Conservation (phyloP, 1,284 basidiomycete species). For the Trichosporon inkin region DNA sequence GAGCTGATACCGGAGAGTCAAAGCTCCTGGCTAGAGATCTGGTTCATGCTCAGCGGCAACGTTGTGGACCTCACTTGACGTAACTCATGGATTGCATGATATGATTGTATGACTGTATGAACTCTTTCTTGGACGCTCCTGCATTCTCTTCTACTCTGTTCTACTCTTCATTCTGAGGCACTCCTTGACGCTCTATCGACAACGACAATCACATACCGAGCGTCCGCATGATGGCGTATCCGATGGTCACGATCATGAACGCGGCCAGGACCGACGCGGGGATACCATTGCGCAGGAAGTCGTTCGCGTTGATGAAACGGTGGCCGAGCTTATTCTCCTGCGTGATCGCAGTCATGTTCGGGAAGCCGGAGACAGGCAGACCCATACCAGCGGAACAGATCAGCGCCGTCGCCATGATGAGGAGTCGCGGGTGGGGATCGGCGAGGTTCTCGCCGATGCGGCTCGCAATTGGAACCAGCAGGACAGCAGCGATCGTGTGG, state of each 20-base stretch:
- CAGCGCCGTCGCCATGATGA: conserved; percentile 84
- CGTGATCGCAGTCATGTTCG: conserved; percentile 92
- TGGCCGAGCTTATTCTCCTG: conserved; percentile 95
- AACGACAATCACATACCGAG: conserved; percentile 14
- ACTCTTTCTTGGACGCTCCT: background rate
- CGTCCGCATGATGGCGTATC: conserved; percentile 60
- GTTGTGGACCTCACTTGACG: conserved; percentile 27
- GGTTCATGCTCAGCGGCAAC: conserved; percentile 36
- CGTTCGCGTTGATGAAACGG: conserved; percentile 73
- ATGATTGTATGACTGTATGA: background rate
- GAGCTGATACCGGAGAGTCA: conserved; percentile 21
- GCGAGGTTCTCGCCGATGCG: conserved; percentile 77
- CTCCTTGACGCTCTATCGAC: background rate
- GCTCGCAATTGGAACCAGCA: conserved; percentile 92
- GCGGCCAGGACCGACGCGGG: conserved; percentile 84
- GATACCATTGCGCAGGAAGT: conserved; percentile 91
- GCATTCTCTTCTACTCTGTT: background rate
- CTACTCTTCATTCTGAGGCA: too few relatives aligned
- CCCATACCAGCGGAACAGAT: conserved; percentile 97
- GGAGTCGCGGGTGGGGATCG: conserved; percentile 65
- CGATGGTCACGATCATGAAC: conserved; percentile 73
- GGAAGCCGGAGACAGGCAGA: conserved; percentile 95
- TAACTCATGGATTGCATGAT: background rate
- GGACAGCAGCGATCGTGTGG: conserved; percentile 92
- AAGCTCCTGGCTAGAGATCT: conserved; percentile 37